phyloP scores from a whole-genome alignment of 2,329 filamentous ascomycete species.

The Coleophoma cylindrospora region DNA sequence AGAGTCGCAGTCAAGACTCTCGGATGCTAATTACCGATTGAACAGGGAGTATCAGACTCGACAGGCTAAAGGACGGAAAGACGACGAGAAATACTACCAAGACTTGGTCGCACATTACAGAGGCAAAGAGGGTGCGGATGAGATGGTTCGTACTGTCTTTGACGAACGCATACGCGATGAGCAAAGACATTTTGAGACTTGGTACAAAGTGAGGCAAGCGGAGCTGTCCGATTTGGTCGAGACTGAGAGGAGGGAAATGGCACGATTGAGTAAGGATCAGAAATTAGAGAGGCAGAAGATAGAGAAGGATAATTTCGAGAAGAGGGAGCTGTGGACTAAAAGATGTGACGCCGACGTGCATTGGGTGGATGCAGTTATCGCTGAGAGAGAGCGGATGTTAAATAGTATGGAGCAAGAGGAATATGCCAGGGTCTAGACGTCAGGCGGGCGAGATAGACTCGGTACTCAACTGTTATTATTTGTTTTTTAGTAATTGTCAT shows the following conservation, averaged over 20 bases:
- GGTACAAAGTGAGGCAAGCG: neutral
- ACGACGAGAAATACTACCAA: slow-evolving; percentile 39
- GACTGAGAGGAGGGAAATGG: neutral
- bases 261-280: slow-evolving; percentile 12
- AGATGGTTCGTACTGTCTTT: slow-evolving; percentile 31
- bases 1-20: slow-evolving; percentile 24
- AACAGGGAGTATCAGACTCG: slow-evolving; percentile 36
- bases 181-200: slow-evolving; percentile 15
- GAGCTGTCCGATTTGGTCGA: neutral
- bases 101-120: slow-evolving; percentile 22
- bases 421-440: slow-evolving; percentile 2
- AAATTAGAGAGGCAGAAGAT: slow-evolving; percentile 12
- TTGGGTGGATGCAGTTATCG: slow-evolving; percentile 41
- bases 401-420: slow-evolving; percentile 36
- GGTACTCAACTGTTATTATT: too few species aligned
- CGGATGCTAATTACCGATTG: slow-evolving; percentile 29
- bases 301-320: neutral
- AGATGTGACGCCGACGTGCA: slow-evolving; percentile 37
- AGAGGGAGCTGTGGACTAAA: slow-evolving; percentile 23
- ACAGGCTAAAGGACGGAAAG: slow-evolving; percentile 32
- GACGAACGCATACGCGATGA: slow-evolving; percentile 6
- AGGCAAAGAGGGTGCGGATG: slow-evolving; percentile 26
- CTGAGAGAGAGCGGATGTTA: slow-evolving; percentile 39
- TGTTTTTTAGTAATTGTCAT: too few species aligned
- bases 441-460: too few species aligned